Evolutionary conservation across 768 basidiomycete genomes (phyloP), one percentile per base, ranked within the genome.

Genomic region (Rhizopogon vinicolor): DNA sequence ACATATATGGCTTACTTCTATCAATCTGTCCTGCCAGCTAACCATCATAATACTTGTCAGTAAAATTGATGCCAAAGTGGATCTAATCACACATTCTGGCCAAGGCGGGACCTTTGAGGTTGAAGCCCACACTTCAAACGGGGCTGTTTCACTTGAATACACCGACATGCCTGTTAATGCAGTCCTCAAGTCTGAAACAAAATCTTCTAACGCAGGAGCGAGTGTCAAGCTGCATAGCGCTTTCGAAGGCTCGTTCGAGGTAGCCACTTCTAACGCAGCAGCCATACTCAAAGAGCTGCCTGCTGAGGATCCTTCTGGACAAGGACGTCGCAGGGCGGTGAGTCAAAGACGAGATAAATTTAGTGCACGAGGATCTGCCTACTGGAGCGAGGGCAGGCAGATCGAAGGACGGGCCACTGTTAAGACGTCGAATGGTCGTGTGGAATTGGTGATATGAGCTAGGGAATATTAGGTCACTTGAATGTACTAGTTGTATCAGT

Each of bases 161-260:
- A 41, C 49, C 25, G 55, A 66, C 19, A 63, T 66, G 5, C 78
- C 78, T 3, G 56, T 74, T 40, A 64, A 71, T 55, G 70, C 75
- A n/a, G 41, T 63, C 41, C 63, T 80, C 43, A 53, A 54, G 5
- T 62, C 74, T 28, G 49, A 48, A 1, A 71, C 63, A n/a, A 54
- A 45, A 29, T 69, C 77, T 37, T 63, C 64, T 1, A 69, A 73
- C 12, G 56, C 65, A 6, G 55, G 19, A 1, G 64, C 69, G 9
- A 52, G 58, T 14, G 62, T 70, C 0, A 46, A 53, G 40, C 66
- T 78, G 4, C 69, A 73, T 46, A 51, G 60, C 25, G 71, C 74
- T 2, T 81, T 70, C 56, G 79, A 81, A 54, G 79, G 79, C 33
- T 53, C 49, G 7, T 77, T 77, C 63, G 56, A 55, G n/a, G 52